These are phyloP conservation scores for Neostapfia colusana DNA, from an alignment of 176 grass and related monocot species.

Conservation along the genomic window DNA sequence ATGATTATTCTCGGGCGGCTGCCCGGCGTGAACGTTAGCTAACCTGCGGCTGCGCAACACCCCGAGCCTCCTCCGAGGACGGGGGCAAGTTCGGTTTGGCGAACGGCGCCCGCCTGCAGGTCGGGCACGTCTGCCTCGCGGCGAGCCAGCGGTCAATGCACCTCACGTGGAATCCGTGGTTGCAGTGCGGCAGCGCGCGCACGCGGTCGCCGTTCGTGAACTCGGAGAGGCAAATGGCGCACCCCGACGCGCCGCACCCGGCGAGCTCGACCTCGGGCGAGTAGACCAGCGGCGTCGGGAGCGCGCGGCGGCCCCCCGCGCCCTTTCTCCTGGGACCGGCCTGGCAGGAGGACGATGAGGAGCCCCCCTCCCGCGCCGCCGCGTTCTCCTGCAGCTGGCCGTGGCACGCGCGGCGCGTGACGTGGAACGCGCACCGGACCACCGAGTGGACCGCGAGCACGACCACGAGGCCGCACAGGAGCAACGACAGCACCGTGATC, in stretches of 20 bases:
- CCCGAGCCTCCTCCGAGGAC: background rate
- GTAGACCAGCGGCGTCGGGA: conserved; percentile 44
- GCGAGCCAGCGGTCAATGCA: conserved; percentile 91
- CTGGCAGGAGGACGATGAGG: background rate
- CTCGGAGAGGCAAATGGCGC: conserved; percentile 91
- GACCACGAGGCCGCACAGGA: conserved; percentile 61
- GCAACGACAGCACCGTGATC: conserved; percentile 58
- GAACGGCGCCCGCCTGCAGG: conserved; percentile 73
- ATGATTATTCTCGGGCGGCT: background rate
- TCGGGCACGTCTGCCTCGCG: conserved; percentile 71
- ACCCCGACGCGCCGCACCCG: conserved; percentile 61
- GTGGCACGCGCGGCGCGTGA: conserved; percentile 52
- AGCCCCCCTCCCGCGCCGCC: background rate
- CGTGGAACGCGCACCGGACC: conserved; percentile 55
- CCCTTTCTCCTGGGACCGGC: conserved; percentile 19
- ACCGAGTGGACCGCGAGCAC: conserved; percentile 45
- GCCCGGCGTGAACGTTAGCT: background rate
- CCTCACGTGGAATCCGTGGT: conserved; percentile 79
- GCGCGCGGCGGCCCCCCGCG: background rate
- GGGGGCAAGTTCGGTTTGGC: background rate
- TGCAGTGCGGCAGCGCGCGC: conserved; percentile 69
- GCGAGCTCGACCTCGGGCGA: conserved; percentile 43
- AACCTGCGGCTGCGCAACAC: background rate
- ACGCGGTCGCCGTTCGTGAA: conserved; percentile 70
- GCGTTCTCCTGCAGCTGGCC: background rate